Percentiles rank a stretch among this genome's conserved stretches.
phyloP scores from a whole-genome alignment of 495 filamentous ascomycete species.

The Trypethelium eluteriae region DNA sequence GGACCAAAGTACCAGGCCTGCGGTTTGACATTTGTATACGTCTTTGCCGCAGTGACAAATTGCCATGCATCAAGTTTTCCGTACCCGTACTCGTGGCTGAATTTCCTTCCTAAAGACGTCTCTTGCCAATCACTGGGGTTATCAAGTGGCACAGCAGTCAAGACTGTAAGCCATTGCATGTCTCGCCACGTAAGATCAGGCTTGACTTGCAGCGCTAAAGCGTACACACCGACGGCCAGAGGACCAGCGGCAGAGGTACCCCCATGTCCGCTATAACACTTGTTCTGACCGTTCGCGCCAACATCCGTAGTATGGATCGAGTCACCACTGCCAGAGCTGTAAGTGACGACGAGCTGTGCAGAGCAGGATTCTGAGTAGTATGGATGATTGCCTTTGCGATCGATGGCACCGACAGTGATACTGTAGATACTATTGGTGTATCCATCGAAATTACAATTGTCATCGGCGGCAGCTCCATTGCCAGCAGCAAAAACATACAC shows the following conservation, averaged over 20 bases:
- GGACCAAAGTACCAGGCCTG: constrained; percentile 92
- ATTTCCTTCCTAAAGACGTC: constrained; percentile 72
- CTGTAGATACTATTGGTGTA: constrained; percentile 99
- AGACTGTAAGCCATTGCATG: constrained; percentile 80
- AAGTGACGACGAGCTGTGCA: constrained; percentile 88
- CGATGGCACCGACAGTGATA: constrained; percentile 91
- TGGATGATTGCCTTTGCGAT: constrained; percentile 74
- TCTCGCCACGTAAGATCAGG: constrained; percentile 91
- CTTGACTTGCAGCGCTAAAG: constrained; percentile 78
- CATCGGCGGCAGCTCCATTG: constrained; percentile 77
- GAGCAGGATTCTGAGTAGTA: constrained; percentile 95
- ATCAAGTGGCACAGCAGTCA: constrained; percentile 74
- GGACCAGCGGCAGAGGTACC: constrained; percentile 97
- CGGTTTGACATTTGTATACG: constrained; percentile 85
- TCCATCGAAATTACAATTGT: constrained; percentile 99
- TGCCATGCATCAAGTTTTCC: constrained; percentile 86
- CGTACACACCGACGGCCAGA: constrained; percentile 81
- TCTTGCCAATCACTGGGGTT: constrained; percentile 72
- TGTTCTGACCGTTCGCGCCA: constrained; percentile 51
- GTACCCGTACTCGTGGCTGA: constrained; percentile 90
- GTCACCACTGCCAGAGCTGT: constrained; percentile 83
- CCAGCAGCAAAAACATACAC: constrained; percentile 96
- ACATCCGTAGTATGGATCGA: constrained; percentile 96
- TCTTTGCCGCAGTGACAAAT: constrained; percentile 78
- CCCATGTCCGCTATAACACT: constrained; percentile 71